phyloP scores from a whole-genome alignment of 202 grass and related monocot genomes.

The Panicum virgatum region DNA sequence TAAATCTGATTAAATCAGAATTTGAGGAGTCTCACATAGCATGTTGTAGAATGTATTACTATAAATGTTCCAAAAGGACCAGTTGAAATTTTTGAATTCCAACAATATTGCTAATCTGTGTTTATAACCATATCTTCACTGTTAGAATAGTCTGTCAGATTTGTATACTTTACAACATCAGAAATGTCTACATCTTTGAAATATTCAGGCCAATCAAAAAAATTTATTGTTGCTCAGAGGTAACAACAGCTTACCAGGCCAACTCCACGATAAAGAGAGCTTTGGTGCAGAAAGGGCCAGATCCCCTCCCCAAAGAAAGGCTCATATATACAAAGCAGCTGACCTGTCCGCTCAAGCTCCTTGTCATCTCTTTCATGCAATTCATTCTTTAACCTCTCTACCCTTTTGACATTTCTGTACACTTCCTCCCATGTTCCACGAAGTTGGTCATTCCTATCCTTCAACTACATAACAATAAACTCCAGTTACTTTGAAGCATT shows the following conservation, averaged over 20 bases:
- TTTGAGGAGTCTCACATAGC: background rate
- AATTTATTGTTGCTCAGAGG: slow-evolving; percentile 15
- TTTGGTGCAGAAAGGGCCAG: slow-evolving; percentile 90
- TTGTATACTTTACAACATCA: slow-evolving; percentile 23
- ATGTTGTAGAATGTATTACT: too few species aligned
- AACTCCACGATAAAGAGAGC: slow-evolving; percentile 93
- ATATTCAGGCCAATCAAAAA: slow-evolving; percentile 11
- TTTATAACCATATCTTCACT: too few species aligned
- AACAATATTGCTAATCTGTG: background rate
- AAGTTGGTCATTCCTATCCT: slow-evolving; percentile 77
- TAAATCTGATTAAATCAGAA: slow-evolving; percentile 4
- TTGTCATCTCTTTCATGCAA: slow-evolving; percentile 95
- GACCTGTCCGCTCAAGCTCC: slow-evolving; percentile 95
- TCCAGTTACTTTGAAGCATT: slow-evolving; percentile 22
- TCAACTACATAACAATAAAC: slow-evolving; percentile 68
- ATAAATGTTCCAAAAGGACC: too few species aligned
- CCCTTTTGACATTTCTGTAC: slow-evolving; percentile 93
- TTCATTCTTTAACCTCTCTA: slow-evolving; percentile 87
- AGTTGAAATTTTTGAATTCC: background rate
- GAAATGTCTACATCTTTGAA: slow-evolving; percentile 19
- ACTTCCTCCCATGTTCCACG: slow-evolving; percentile 99
- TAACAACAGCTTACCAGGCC: slow-evolving; percentile 72
- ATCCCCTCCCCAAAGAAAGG: slow-evolving; percentile 94
- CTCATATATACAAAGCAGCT: slow-evolving; percentile 96
- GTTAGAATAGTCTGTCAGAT: slow-evolving; percentile 1